These are phyloP conservation scores for Sclerospora graminicola DNA, from an alignment of 352 stramenopile species.

Conservation along the genomic window DNA sequence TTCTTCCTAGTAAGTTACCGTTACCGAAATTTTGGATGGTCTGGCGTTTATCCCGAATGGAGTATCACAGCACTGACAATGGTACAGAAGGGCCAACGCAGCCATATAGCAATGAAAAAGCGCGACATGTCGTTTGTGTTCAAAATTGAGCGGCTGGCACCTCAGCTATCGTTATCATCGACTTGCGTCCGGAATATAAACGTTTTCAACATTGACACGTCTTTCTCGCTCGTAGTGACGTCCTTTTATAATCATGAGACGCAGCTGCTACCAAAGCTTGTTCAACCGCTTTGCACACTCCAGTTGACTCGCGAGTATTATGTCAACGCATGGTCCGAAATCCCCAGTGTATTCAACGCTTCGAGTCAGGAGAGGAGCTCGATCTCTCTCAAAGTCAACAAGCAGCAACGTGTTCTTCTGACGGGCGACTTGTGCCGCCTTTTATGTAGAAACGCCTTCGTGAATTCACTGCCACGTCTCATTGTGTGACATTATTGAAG, in stretches of 20 bases:
- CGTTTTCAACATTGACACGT: conserved; percentile 63
- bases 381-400: neutral
- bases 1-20: conserved; percentile 43
- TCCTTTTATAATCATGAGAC: conserved; percentile 52
- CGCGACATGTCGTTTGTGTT: conserved; percentile 55
- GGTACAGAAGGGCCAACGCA: conserved; percentile 21
- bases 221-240: too few species aligned
- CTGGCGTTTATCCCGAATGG: too few species aligned
- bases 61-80: conserved; percentile 22
- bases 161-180: conserved; percentile 14
- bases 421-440: conserved; percentile 42
- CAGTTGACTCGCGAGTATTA: conserved; percentile 16
- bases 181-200: conserved; percentile 50
- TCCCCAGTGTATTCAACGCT: too few species aligned
- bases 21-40: conserved; percentile 62
- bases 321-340: conserved; percentile 38
- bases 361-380: too few species aligned
- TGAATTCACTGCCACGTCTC: conserved; percentile 56
- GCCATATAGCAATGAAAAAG: conserved; percentile 50
- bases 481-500: conserved; percentile 48
- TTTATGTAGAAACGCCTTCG: conserved; percentile 56
- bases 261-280: conserved; percentile 39
- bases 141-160: conserved; percentile 30
- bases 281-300: conserved; percentile 16
- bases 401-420: conserved; percentile 26